These are phyloP conservation scores for Neocallimastix lanati DNA, from an alignment of 192 early-diverging fungal genomes.

Conservation along the genomic window DNA sequence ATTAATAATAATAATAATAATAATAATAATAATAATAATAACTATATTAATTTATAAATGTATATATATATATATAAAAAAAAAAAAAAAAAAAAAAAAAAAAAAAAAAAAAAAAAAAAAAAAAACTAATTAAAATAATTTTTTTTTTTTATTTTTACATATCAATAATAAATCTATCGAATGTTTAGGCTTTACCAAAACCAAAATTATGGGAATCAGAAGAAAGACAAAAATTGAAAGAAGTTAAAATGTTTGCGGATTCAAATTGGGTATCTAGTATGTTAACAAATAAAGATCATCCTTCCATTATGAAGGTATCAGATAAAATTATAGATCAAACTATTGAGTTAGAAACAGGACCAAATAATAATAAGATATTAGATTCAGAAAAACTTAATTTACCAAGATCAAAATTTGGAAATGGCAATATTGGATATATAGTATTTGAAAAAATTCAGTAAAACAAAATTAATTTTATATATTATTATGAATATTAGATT, in stretches of 20 bases:
- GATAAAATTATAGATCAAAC: not conserved
- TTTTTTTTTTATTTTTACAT: too few relatives aligned
- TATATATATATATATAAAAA: too few relatives aligned
- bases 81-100: too few relatives aligned
- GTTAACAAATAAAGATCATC: not conserved
- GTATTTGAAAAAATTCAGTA: not conserved
- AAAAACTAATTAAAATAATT: too few relatives aligned
- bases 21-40: constrained; percentile 3
- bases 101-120: too few relatives aligned
- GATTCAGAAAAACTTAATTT: not conserved
- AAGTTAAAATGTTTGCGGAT: constrained; percentile 31
- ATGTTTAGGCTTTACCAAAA: not conserved
- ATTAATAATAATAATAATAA: constrained; percentile 3
- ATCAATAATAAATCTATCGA: too few relatives aligned
- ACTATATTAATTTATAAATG: too few relatives aligned
- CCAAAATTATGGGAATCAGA: not conserved
- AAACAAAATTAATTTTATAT: too few relatives aligned
- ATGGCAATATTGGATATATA: not conserved
- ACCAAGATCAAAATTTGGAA: not conserved
- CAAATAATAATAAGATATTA: not conserved
- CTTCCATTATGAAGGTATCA: not conserved
- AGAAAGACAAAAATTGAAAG: constrained; percentile 2
- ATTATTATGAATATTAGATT: too few relatives aligned
- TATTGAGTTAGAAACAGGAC: not conserved
- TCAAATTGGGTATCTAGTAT: constrained; percentile 31